Evolutionary conservation across 257 asterid genomes (phyloP).

Genomic region (Solanum ahanhuiri): DNA sequence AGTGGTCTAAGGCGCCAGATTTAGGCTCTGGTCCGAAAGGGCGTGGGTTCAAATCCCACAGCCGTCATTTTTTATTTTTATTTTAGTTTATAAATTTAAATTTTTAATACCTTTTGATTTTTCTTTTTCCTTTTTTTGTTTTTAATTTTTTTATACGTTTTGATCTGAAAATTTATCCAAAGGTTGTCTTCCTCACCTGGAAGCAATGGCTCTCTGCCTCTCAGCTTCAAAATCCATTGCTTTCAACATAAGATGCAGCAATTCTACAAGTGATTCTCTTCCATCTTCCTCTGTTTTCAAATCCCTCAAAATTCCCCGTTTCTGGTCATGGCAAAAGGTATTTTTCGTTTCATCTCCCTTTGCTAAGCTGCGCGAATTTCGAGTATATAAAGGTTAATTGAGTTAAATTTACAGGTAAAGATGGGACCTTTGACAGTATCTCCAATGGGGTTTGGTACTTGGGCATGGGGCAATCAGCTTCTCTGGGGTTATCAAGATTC

Average conservation of each 20-base stretch:
- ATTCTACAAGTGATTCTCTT: slow-evolving; percentile 22
- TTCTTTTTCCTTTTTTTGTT: no score
- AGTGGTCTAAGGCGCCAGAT: slow-evolving; percentile 99
- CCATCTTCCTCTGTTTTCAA: slow-evolving; percentile 30
- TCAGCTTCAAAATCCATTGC: slow-evolving; percentile 22
- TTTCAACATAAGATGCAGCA: slow-evolving; percentile 24
- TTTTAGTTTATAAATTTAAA: no score
- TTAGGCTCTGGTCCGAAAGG: slow-evolving; percentile 99
- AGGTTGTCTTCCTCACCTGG: background rate
- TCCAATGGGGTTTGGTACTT: slow-evolving; percentile 98
- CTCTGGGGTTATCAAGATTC: slow-evolving; percentile 94
- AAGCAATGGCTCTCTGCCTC: slow-evolving; percentile 32
- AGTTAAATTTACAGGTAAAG: slow-evolving; percentile 43
- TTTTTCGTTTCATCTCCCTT: background rate
- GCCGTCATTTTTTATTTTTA: slow-evolving; percentile 24
- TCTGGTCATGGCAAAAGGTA: slow-evolving; percentile 97
- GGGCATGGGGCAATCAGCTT: slow-evolving; percentile 99
- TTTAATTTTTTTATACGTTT: no score
- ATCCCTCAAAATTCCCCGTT: slow-evolving; percentile 59
- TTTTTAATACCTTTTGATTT: no score
- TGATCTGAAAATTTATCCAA: background rate
- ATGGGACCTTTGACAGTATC: slow-evolving; percentile 73
- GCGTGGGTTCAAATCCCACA: slow-evolving; percentile 99
- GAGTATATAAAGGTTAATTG: background rate
- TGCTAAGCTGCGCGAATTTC: background rate